A percentile compares a stretch with the other conserved stretches of the same genome.
phyloP scores from a whole-genome alignment of 441 rosid genomes.

The Eruca vesicaria region DNA sequence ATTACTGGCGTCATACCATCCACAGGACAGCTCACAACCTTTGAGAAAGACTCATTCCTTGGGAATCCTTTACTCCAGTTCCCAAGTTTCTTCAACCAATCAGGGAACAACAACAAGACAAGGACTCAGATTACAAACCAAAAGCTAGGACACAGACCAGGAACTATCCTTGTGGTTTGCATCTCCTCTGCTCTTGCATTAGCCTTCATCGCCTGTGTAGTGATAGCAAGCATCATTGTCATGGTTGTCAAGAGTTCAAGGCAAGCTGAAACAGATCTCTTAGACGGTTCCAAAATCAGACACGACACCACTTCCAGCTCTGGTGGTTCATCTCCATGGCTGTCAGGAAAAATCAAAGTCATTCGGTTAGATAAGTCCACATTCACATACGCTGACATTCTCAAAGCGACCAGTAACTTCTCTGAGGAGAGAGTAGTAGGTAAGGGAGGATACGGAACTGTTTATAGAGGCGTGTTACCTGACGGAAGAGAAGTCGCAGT shows the following conservation, averaged over 20 bases:
- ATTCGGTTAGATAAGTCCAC: conserved; percentile 74
- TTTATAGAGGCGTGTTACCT: conserved; percentile 70
- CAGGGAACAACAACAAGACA: conserved; percentile 18
- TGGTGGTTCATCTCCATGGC: conserved; percentile 65
- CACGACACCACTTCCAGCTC: conserved; percentile 59
- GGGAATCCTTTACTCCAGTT: conserved; percentile 68
- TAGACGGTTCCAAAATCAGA: conserved; percentile 47
- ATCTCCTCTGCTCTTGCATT: conserved; percentile 39
- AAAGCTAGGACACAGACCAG: conserved; percentile 17
- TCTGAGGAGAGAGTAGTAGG: conserved; percentile 73
- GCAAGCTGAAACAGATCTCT: conserved; percentile 43
- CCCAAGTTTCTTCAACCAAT: conserved; percentile 45
- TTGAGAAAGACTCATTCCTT: conserved; percentile 67
- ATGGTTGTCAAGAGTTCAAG: conserved; percentile 39
- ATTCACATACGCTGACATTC: conserved; percentile 75
- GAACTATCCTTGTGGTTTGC: conserved; percentile 21
- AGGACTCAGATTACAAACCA: conserved; percentile 38
- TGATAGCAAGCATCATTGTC: conserved; percentile 42
- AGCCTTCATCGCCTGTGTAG: conserved; percentile 44
- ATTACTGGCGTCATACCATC: conserved; percentile 65
- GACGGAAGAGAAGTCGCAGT: conserved; percentile 88
- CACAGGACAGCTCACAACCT: conserved; percentile 79
- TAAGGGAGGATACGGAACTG: conserved; percentile 86
- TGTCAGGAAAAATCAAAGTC: conserved; percentile 68
- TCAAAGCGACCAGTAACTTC: conserved; percentile 78